phyloP scores from a whole-genome alignment of 2,329 filamentous ascomycete species.

The Shiraia bambusicola region DNA sequence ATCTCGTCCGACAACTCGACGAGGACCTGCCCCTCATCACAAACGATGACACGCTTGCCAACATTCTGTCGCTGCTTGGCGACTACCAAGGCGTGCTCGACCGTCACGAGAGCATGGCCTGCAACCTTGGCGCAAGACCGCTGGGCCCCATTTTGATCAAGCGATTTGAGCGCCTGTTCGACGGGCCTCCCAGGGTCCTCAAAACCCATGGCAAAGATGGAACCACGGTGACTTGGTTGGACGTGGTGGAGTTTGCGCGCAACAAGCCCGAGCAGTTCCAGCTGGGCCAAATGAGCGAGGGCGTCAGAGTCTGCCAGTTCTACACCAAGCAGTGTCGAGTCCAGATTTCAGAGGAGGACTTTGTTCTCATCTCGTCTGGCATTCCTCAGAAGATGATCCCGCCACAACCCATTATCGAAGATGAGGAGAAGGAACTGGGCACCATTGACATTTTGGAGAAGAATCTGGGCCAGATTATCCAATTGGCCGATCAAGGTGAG shows the following conservation, averaged over 20 bases:
- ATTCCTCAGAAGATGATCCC: conserved; percentile 81
- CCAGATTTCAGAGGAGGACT: conserved; percentile 87
- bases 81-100: conserved; percentile 85
- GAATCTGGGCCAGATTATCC: conserved; percentile 73
- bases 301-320: conserved; percentile 75
- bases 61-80: conserved; percentile 70
- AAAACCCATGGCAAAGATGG: conserved; percentile 64
- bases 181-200: conserved; percentile 70
- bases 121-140: conserved; percentile 79
- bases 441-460: conserved; percentile 82
- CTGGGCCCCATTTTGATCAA: conserved; percentile 81
- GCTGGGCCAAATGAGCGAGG: conserved; percentile 67
- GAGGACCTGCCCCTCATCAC: conserved; percentile 64
- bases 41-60: conserved; percentile 69
- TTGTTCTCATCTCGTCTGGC: conserved; percentile 77
- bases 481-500: conserved; percentile 74
- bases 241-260: conserved; percentile 81
- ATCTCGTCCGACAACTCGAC: conserved; percentile 63
- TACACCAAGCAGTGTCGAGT: conserved; percentile 77
- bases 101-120: conserved; percentile 82
- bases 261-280: conserved; percentile 77
- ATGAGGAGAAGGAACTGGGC: conserved; percentile 81
- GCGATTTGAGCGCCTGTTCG: conserved; percentile 82
- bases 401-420: conserved; percentile 77
- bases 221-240: conserved; percentile 73